These are phyloP conservation scores for Pestalotiopsis sp. DNA, from an alignment of 2,329 filamentous ascomycete species.

Conservation along the genomic window DNA sequence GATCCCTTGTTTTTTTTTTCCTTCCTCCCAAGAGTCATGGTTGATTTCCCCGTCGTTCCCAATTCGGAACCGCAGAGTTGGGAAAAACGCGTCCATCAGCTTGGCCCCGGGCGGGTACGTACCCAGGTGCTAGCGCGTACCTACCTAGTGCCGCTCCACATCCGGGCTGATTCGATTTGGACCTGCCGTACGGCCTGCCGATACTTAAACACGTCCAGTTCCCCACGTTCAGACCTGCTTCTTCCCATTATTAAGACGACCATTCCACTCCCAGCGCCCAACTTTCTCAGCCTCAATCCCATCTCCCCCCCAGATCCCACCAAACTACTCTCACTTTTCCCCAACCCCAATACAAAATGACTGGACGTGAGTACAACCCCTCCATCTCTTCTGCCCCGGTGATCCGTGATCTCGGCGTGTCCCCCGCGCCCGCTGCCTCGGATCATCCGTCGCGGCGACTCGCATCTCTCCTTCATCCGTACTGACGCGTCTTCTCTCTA, in stretches of 20 bases:
- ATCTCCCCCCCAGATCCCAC: slow-evolving; percentile 12
- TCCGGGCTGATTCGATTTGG: slow-evolving; percentile 36
- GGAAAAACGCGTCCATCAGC: too few relatives aligned
- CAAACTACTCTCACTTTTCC: slow-evolving; percentile 15
- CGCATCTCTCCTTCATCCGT: neutral
- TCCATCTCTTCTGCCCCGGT: neutral
- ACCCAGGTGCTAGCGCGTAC: neutral
- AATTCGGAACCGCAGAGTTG: neutral
- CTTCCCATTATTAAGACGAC: slow-evolving; percentile 16
- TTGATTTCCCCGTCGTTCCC: neutral
- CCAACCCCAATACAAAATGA: slow-evolving; percentile 28
- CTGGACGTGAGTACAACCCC: slow-evolving; percentile 33
- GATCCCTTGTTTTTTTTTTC: neutral
- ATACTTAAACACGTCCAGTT: slow-evolving; percentile 21
- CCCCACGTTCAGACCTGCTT: slow-evolving; percentile 19
- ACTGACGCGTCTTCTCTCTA: slow-evolving; percentile 23
- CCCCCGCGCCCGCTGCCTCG: neutral
- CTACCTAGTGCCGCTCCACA: neutral
- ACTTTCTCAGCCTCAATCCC: slow-evolving; percentile 26
- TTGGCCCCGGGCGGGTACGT: too few relatives aligned
- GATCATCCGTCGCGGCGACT: neutral
- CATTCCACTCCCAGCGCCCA: slow-evolving; percentile 9
- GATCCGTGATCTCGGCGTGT: neutral
- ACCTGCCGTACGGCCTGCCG: slow-evolving; percentile 20
- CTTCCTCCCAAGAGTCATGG: neutral